Evolutionary conservation across 805 yeast genomes (phyloP), one percentile per base, ranked within the genome.

Genomic region (Saccharomycodes ludwigii): DNA sequence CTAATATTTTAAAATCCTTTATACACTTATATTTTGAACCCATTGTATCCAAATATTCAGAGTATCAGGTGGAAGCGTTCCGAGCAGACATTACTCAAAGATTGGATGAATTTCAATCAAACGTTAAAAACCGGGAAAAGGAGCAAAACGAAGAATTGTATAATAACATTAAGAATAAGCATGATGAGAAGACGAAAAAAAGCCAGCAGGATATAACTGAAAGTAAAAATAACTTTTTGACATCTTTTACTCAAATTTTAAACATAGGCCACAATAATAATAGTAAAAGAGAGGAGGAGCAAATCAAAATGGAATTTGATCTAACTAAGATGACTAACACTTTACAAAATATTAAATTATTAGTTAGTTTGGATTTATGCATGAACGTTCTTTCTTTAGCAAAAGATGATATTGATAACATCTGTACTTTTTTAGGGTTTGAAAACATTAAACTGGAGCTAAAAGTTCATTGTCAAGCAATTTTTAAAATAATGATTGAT

Each of bases 301-400:
- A 54, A 38, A 33, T 56, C 2, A 85, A 79, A 42, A 64, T 82
- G 39, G 86, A 84, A 31, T 94, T 93, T 1, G 76, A 77, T 41
- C 68, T 85, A 18, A 83, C 81, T 39, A 73, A 86, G 19, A 63
- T 88, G 46, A 73, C 74, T 18, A 76, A 72, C 23, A 82, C 82
- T 40, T 66, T 91, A 38, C 76, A 75, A 40, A 76, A 80, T 12
- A 71, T 91, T 44, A 80, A 78, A 44, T 66, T 76, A 4, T 71
- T 82, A 19, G 76, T 88, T 37, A 80, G 85, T 44, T 69, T 88
- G 30, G 94, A 86, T 47, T 61, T 88, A 29, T 78, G 88, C 1
- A 68, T 82, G 37, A 68, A 71, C 30, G 64, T 82, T 6, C 59
- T 86, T 32, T 80, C 77, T 40, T 69, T 68, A 20, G 88, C 88